Conservation (phyloP, 2,329 filamentous ascomycete genomes). For the Triangularia verruculosa region DNA sequence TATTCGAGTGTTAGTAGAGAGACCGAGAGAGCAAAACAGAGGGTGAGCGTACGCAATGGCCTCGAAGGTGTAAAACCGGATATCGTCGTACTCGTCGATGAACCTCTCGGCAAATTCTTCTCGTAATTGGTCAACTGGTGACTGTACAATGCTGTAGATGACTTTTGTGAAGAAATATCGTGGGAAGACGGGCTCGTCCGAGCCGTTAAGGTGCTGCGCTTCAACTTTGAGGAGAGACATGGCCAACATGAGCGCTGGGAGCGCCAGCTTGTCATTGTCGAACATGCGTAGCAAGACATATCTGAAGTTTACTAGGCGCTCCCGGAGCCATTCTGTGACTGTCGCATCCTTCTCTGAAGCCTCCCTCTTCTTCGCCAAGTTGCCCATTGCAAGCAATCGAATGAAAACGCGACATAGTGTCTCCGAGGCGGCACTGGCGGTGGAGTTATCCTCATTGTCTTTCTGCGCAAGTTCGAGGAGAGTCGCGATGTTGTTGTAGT, state of each 20-base stretch:
- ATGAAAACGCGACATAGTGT: conserved; percentile 85
- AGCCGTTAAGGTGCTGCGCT: conserved; percentile 57
- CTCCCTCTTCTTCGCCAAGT: conserved; percentile 62
- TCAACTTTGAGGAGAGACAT: conserved; percentile 86
- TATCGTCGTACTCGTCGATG: conserved; percentile 75
- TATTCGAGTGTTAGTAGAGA: conserved; percentile 20
- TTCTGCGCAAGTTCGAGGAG: conserved; percentile 61
- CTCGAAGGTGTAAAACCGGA: conserved; percentile 78
- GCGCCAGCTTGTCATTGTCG: conserved; percentile 57
- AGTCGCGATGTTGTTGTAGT: conserved; percentile 86
- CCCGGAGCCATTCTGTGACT: conserved; percentile 75
- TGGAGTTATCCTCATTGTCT: conserved; percentile 49
- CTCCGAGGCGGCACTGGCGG: conserved; percentile 67
- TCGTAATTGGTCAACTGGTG: conserved; percentile 58
- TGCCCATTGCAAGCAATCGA: conserved; percentile 71
- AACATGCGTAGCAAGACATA: conserved; percentile 60
- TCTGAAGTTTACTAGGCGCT: conserved; percentile 70
- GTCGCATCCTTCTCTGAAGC: conserved; percentile 70
- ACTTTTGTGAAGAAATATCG: conserved; percentile 63
- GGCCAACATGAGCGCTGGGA: conserved; percentile 69
- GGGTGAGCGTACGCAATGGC: conserved; percentile 60
- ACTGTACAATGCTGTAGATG: conserved; percentile 58
- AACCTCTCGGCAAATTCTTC: conserved; percentile 76
- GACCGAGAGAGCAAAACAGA: conserved; percentile 9
- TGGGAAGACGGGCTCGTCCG: conserved; percentile 67